Evolutionary conservation across 1,284 basidiomycete species (phyloP).

Genomic region (Wallemia hederae): DNA sequence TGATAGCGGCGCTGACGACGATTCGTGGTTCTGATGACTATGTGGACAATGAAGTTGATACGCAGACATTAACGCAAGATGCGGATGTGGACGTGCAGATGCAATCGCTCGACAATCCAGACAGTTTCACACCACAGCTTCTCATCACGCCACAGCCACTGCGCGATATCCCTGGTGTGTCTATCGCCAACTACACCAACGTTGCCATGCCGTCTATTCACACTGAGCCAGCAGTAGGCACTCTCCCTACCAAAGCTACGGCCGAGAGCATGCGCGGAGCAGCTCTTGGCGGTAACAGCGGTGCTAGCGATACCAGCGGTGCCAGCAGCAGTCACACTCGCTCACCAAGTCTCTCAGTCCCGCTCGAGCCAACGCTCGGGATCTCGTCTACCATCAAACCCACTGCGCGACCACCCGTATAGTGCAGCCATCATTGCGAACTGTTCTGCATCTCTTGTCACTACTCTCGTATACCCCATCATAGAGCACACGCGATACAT

Average conservation of each 20-base stretch:
- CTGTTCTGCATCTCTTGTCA: no score
- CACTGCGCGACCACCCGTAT: background rate
- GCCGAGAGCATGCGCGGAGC: background rate
- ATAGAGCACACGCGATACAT: no score
- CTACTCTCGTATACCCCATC: no score
- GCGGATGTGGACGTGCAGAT: no score
- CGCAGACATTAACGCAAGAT: background rate
- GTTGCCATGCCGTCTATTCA: background rate
- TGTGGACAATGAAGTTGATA: background rate
- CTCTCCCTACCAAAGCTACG: background rate
- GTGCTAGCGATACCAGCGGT: no score
- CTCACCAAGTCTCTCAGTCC: background rate
- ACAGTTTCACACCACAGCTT: background rate
- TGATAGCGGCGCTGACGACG: constrained; percentile 35
- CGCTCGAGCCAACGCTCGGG: background rate
- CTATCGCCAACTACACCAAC: background rate
- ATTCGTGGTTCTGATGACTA: background rate
- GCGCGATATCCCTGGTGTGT: background rate
- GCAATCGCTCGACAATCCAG: no score
- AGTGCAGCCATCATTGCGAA: no score
- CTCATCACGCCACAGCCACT: background rate
- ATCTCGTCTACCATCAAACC: background rate
- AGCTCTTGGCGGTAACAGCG: no score
- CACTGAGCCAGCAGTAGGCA: background rate
- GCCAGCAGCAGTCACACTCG: background rate